Percentiles rank a stretch among this genome's conserved stretches.
These are phyloP conservation scores for Amphirosellinia nigrospora DNA, from an alignment of 495 filamentous ascomycete species.

Conservation along the genomic window DNA sequence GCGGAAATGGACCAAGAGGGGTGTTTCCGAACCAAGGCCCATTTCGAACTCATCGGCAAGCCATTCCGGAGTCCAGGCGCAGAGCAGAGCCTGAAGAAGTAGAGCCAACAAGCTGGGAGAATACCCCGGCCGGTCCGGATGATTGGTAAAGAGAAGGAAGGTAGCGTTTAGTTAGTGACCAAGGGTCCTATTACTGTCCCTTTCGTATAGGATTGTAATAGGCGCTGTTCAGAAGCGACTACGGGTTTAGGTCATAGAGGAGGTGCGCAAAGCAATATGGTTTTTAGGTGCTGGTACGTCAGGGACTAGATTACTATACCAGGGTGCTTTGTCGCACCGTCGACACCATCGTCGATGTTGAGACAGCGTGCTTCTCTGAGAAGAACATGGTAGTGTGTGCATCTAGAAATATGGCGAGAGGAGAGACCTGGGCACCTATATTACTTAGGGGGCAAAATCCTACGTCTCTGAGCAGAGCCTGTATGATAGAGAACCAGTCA, in stretches of 20 bases:
- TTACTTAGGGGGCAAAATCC: background rate
- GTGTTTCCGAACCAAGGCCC: slow-evolving; percentile 33
- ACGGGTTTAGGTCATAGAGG: background rate
- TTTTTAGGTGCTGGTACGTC: background rate
- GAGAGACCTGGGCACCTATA: background rate
- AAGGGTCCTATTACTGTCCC: background rate
- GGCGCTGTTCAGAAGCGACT: background rate
- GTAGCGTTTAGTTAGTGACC: background rate
- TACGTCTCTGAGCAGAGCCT: background rate
- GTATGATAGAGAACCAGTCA: background rate
- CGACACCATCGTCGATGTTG: background rate
- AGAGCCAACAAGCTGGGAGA: background rate
- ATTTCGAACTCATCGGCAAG: slow-evolving; percentile 27
- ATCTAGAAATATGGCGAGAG: background rate
- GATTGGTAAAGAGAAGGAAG: slow-evolving; percentile 6
- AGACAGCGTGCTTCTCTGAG: background rate
- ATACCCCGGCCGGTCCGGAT: background rate
- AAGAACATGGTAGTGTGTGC: background rate
- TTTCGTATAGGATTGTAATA: background rate
- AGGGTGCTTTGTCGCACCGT: background rate
- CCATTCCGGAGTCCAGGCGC: background rate
- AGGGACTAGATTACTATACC: background rate
- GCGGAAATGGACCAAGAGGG: slow-evolving; percentile 34
- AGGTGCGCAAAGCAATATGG: background rate
- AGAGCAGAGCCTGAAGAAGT: background rate